A percentile compares a stretch with the other conserved stretches of the same genome.
These are phyloP conservation scores for Capsella bursapastoris DNA, from an alignment of 345 rosid species.

Conservation along the genomic window DNA sequence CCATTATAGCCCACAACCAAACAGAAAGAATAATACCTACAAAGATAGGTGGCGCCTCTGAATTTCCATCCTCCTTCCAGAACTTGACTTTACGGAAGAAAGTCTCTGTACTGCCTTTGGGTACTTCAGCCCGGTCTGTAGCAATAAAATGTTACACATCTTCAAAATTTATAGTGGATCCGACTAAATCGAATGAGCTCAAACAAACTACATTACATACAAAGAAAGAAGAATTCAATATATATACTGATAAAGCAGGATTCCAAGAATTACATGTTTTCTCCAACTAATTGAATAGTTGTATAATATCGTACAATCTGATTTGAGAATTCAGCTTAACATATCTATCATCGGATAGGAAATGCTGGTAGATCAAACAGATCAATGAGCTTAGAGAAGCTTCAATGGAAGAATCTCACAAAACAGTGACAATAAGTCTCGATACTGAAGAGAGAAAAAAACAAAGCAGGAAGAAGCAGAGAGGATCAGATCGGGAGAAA, in stretches of 20 bases:
- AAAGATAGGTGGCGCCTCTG: slow-evolving; percentile 99
- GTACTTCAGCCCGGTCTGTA: slow-evolving; percentile 90
- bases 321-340: slow-evolving; percentile 16
- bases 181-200: slow-evolving; percentile 11
- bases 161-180: slow-evolving; percentile 10
- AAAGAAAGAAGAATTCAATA: background rate
- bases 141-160: slow-evolving; percentile 10
- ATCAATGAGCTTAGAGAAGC: slow-evolving; percentile 29
- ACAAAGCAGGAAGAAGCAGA: slow-evolving; percentile 9
- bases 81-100: slow-evolving; percentile 98
- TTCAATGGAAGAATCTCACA: background rate
- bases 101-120: slow-evolving; percentile 89
- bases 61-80: slow-evolving; percentile 95
- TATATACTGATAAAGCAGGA: background rate
- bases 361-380: slow-evolving; percentile 31
- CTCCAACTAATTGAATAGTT: background rate
- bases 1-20: slow-evolving; percentile 8
- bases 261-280: background rate
- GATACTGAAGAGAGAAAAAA: background rate
- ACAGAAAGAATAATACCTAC: slow-evolving; percentile 65
- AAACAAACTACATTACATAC: slow-evolving; percentile 4
- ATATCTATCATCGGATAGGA: background rate
- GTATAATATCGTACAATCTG: background rate
- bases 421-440: slow-evolving; percentile 6
- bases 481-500: slow-evolving; percentile 24